Percentiles rank a stretch among this genome's conserved stretches.
phyloP scores from a whole-genome alignment of 177 flowering plant genomes.

The Tripterygium wilfordii region DNA sequence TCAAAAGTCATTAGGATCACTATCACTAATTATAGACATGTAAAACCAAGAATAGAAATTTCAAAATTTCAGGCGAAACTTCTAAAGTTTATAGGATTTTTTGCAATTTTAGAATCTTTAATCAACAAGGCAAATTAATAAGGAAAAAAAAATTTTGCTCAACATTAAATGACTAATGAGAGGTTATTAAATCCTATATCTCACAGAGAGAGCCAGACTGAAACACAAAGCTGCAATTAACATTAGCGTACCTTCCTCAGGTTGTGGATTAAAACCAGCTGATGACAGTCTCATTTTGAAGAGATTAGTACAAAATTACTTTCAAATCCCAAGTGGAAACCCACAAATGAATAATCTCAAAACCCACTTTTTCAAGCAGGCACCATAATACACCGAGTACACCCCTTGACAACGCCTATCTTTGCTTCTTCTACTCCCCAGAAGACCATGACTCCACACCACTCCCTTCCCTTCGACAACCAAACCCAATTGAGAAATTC shows the following conservation, averaged over 20 bases:
- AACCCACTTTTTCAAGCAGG: slow-evolving; percentile 3
- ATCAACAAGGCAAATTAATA: too few relatives aligned
- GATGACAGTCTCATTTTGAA: slow-evolving; percentile 62
- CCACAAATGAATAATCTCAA: slow-evolving; percentile 4
- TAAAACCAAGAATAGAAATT: too few relatives aligned
- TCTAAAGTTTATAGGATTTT: too few relatives aligned
- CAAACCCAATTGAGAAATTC: neutral
- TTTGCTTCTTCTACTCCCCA: slow-evolving; percentile 13
- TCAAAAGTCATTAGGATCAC: too few relatives aligned
- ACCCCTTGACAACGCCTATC: slow-evolving; percentile 2
- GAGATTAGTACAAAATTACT: neutral
- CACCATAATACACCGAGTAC: slow-evolving; percentile 1
- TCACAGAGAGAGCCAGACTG: too few relatives aligned
- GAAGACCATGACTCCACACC: slow-evolving; percentile 18
- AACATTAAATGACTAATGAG: too few relatives aligned
- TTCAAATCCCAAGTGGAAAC: neutral
- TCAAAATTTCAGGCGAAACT: too few relatives aligned
- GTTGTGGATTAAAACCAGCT: slow-evolving; percentile 55
- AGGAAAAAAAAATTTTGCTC: too few relatives aligned
- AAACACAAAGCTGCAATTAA: too few relatives aligned
- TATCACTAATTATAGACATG: too few relatives aligned
- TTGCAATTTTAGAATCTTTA: too few relatives aligned
- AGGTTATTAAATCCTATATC: too few relatives aligned
- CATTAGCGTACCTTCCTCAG: slow-evolving; percentile 39
- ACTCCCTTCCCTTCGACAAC: slow-evolving; percentile 3